Evolutionary conservation across 306 rosid genomes (phyloP).

Genomic region (Astragalus membranaceus): DNA sequence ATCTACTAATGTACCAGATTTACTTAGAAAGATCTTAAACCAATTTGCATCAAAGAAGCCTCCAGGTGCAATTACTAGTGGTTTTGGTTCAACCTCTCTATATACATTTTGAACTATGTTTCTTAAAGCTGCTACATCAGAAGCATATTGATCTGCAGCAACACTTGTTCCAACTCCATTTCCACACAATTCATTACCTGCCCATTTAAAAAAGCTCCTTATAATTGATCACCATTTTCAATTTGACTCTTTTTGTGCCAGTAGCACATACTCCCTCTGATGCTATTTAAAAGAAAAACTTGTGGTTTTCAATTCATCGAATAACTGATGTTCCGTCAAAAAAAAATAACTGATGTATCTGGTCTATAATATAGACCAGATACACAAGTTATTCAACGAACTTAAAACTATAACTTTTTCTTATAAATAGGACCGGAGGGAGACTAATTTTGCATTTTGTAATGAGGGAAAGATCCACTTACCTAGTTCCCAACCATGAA

Average conservation of each 20-base stretch:
- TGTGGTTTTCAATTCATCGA: too few species aligned
- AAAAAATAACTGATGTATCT: too few species aligned
- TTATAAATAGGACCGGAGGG: too few species aligned
- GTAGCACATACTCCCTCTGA: too few species aligned
- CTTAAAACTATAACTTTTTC: too few species aligned
- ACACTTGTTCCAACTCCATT: slow-evolving; percentile 67
- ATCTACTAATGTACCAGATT: slow-evolving; percentile 39
- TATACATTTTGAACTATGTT: slow-evolving; percentile 46
- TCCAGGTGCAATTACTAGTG: slow-evolving; percentile 78
- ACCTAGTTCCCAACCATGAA: slow-evolving; percentile 98
- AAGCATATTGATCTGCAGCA: slow-evolving; percentile 61
- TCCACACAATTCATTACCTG: slow-evolving; percentile 90
- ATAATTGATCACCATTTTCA: neutral
- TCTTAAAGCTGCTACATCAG: slow-evolving; percentile 48
- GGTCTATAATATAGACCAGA: too few species aligned
- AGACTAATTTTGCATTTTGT: neutral
- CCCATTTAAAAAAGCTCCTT: neutral
- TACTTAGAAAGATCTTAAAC: slow-evolving; percentile 52
- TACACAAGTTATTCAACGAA: too few species aligned
- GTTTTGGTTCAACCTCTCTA: slow-evolving; percentile 41
- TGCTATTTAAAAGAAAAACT: neutral
- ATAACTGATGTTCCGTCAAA: too few species aligned
- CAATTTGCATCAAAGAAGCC: slow-evolving; percentile 80
- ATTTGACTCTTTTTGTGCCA: too few species aligned
- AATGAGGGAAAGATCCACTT: slow-evolving; percentile 25